A percentile compares a stretch with the other conserved stretches of the same genome.
Evolutionary conservation across 2,329 filamentous ascomycete genomes (phyloP).

Genomic region (Penicillium sumatraense): DNA sequence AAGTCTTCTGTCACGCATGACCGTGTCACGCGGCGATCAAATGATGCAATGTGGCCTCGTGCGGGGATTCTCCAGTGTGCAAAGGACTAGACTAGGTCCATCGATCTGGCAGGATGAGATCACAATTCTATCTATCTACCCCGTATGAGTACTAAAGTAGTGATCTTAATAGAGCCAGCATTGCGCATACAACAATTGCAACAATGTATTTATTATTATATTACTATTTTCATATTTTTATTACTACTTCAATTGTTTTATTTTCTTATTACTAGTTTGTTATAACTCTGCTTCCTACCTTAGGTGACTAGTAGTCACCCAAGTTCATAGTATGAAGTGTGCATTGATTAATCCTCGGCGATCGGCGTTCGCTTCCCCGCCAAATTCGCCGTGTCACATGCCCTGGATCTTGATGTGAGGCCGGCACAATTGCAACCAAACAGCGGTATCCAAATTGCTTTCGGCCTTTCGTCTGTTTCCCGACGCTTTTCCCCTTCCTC

Average conservation of each 20-base stretch:
- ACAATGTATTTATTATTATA: no score
- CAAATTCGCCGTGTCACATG: conserved; percentile 32
- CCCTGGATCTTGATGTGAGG: neutral
- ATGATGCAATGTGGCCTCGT: conserved; percentile 8
- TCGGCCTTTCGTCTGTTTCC: neutral
- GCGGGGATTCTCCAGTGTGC: neutral
- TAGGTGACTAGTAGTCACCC: neutral
- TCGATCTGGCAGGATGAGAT: neutral
- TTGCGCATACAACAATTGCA: no score
- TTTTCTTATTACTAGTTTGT: no score
- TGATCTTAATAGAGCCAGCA: no score
- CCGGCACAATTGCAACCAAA: neutral
- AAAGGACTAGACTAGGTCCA: neutral
- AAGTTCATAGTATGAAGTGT: neutral
- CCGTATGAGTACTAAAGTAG: neutral
- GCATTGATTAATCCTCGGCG: conserved; percentile 19
- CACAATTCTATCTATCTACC: neutral
- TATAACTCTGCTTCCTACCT: no score
- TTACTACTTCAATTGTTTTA: no score
- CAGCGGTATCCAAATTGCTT: neutral
- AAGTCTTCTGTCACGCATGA: neutral
- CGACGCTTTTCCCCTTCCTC: neutral
- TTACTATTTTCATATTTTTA: no score
- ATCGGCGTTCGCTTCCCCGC: conserved; percentile 35
- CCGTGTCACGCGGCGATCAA: neutral